phyloP scores from a whole-genome alignment of 2,329 filamentous ascomycete genomes.

The Pseudogymnoascus sp. region DNA sequence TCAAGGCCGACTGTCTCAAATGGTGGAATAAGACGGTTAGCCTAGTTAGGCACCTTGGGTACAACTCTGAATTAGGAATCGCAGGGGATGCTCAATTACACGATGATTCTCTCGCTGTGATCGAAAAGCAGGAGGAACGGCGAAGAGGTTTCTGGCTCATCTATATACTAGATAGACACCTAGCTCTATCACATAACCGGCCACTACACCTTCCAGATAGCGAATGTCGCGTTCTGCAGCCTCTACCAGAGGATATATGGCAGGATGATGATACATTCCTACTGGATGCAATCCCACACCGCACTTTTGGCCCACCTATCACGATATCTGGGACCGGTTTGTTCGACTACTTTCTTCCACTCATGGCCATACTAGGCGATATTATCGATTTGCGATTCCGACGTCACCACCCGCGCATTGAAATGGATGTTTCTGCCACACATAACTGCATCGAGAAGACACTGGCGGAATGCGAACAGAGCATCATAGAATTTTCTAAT shows the following conservation, averaged over 20 bases:
- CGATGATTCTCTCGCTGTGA: background rate
- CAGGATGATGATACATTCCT: background rate
- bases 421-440: constrained; percentile 13
- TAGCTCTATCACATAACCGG: constrained; percentile 10
- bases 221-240: constrained; percentile 35
- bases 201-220: constrained; percentile 38
- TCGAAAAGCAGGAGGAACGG: constrained; percentile 8
- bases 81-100: background rate
- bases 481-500: background rate
- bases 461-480: background rate
- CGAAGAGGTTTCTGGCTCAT: constrained; percentile 10
- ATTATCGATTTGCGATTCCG: constrained; percentile 41
- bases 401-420: constrained; percentile 36
- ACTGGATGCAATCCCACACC: background rate
- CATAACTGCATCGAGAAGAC: background rate
- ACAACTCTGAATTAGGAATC: background rate
- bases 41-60: background rate
- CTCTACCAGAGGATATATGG: constrained; percentile 10
- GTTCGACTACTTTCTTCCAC: constrained; percentile 43
- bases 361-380: constrained; percentile 42
- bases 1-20: constrained; percentile 40
- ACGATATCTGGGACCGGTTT: constrained; percentile 36
- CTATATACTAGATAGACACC: constrained; percentile 10
- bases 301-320: constrained; percentile 30
- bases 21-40: constrained; percentile 38